Conservation (phyloP, 2,329 filamentous ascomycete species). For the Fusarium udum region DNA sequence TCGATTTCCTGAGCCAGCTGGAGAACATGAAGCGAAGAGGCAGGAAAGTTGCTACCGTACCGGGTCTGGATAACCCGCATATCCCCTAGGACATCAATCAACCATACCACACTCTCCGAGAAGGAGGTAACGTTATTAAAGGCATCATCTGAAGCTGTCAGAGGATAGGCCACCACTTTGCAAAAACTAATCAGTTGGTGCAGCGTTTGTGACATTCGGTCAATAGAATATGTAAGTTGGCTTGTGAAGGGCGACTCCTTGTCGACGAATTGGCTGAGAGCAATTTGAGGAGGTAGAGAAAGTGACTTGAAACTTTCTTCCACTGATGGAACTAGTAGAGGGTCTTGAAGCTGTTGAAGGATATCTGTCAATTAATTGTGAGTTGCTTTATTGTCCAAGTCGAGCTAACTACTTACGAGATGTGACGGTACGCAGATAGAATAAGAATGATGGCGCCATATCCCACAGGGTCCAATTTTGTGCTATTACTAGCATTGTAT, state of each 20-base stretch:
- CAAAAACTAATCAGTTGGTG: conserved; percentile 58
- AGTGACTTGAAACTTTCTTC: conserved; percentile 43
- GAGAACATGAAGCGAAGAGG: conserved; percentile 49
- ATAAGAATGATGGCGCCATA: conserved; percentile 53
- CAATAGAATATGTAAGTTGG: conserved; percentile 53
- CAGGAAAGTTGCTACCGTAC: conserved; percentile 47
- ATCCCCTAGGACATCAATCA: conserved; percentile 59
- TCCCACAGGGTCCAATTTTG: conserved; percentile 60
- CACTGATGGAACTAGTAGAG: conserved; percentile 40
- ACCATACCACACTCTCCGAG: conserved; percentile 57
- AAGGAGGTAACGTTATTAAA: conserved; percentile 49
- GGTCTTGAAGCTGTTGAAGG: conserved; percentile 49
- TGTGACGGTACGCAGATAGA: conserved; percentile 61
- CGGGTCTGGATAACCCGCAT: conserved; percentile 53
- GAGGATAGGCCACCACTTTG: conserved; percentile 54
- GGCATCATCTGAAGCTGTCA: conserved; percentile 47
- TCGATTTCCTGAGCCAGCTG: conserved; percentile 50
- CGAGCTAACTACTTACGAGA: conserved; percentile 51
- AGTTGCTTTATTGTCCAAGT: background rate
- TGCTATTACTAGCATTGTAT: conserved; percentile 57
- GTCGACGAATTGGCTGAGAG: conserved; percentile 50
- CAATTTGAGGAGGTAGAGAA: conserved; percentile 52
- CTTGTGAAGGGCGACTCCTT: conserved; percentile 32
- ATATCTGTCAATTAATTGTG: conserved; percentile 39
- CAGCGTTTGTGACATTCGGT: conserved; percentile 54